Evolutionary conservation across 257 asterid genomes (phyloP), one percentile per base, ranked within the genome.

Genomic region (Fraxinus americana): DNA sequence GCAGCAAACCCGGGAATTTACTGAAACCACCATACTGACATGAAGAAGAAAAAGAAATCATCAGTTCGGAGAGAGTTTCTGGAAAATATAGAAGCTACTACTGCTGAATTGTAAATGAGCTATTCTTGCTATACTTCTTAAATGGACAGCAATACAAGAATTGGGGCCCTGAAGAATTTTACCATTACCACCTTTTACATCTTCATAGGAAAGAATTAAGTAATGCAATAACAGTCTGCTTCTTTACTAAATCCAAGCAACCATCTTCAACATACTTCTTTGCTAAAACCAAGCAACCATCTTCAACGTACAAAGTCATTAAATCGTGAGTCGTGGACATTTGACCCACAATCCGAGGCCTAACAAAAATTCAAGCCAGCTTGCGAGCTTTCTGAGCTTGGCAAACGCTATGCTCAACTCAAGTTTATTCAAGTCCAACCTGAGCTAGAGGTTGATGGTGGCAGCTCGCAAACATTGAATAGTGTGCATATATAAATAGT

Each of bases 21-120:
- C 99, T 89, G 89, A 93, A 93, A 74, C 99, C 99, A 71, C 99
- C 99, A 70, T 82, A 90, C 99, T 96, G 93, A 48, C 71, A 78
- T 75, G 69, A 80, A 71, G 69, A 80, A 71, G 34, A 74, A 89
- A 72, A 75, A 52, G 39, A 23, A 76, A 61, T 5, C n/a, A 52
- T 35, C 13, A 16, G 69, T 76, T 23, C 30, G 0, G 17, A 23
- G 69, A 63, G 21, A 3, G 14, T 61, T 23, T 21, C 67, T 21
- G 67, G 67, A 19, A 57, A 57, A 19, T 7, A 57, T 19, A 2
- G 29, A 7, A 61, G 67, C 67, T 63, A 63, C 69, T 9, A 4
- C 69, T 25, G 34, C 69, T 63, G 35, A 63, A 63, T 63, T 63
- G 69, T 63, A 63, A 27, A 63, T 63, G 35, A 25, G 27, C 14